Conservation (phyloP, 2,329 filamentous ascomycete species). For the Diplocarpon rosae region DNA sequence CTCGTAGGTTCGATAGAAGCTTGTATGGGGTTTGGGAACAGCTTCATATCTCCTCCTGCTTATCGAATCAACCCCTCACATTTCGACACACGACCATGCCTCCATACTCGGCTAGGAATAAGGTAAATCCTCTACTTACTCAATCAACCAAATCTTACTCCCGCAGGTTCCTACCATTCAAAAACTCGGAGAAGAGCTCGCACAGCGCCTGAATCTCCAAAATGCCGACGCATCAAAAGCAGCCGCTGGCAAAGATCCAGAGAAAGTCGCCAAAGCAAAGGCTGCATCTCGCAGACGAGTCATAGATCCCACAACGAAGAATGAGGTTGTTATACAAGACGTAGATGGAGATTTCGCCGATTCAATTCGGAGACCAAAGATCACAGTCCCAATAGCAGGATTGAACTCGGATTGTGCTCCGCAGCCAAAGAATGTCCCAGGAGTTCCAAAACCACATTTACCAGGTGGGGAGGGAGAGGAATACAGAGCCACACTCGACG, state of each 20-base stretch:
- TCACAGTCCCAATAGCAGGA: conserved; percentile 13
- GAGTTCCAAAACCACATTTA: conserved; percentile 2
- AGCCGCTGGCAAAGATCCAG: conserved; percentile 13
- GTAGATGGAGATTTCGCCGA: conserved; percentile 16
- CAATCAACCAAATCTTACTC: neutral
- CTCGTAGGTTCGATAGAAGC: too few species aligned
- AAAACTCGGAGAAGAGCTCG: conserved; percentile 15
- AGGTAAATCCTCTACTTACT: conserved; percentile 4
- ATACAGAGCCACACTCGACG: conserved; percentile 12
- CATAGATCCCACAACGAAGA: conserved; percentile 16
- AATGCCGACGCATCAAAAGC: conserved; percentile 16
- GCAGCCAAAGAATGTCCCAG: conserved; percentile 4
- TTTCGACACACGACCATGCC: conserved; percentile 3
- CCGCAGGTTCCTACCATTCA: conserved; percentile 16
- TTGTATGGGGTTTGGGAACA: neutral
- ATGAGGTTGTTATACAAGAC: conserved; percentile 16
- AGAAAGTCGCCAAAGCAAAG: conserved; percentile 14
- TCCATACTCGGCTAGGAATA: conserved; percentile 17
- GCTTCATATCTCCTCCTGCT: neutral
- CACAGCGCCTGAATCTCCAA: conserved; percentile 14
- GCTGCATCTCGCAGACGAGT: conserved; percentile 14
- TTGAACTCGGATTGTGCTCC: conserved; percentile 5
- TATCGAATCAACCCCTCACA: too few species aligned
- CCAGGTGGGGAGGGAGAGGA: conserved; percentile 11
- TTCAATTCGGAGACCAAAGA: conserved; percentile 12